phyloP scores from a whole-genome alignment of 2,329 filamentous ascomycete genomes.

The Verticillium tricorpus region DNA sequence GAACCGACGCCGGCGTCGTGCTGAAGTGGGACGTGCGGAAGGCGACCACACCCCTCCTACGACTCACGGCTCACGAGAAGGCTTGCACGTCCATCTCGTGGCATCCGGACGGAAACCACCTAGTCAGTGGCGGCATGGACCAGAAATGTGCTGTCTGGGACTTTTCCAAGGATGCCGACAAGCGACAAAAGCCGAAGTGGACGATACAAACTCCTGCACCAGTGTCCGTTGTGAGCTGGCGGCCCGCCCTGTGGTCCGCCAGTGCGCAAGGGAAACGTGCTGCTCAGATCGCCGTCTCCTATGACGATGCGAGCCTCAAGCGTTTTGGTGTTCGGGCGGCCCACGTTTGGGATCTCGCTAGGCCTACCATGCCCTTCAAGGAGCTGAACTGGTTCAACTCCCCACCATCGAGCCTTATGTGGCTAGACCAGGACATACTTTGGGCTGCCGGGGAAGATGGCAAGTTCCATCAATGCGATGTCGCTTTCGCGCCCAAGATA shows the following conservation, averaged over 20 bases:
- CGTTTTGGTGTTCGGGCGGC: conserved; percentile 53
- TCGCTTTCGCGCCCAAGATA: conserved; percentile 58
- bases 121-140: conserved; percentile 60
- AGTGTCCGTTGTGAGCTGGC: conserved; percentile 56
- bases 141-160: conserved; percentile 63
- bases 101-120: conserved; percentile 64
- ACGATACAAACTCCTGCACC: conserved; percentile 57
- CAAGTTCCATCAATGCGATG: conserved; percentile 59
- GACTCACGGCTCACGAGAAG: conserved; percentile 59
- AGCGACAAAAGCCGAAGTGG: conserved; percentile 60
- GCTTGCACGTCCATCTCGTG: conserved; percentile 57
- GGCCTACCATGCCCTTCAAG: conserved; percentile 63
- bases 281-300: conserved; percentile 58
- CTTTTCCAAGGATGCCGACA: conserved; percentile 53
- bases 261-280: conserved; percentile 55
- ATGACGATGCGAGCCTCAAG: conserved; percentile 52
- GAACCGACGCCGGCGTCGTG: conserved; percentile 57
- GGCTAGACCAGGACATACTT: conserved; percentile 60
- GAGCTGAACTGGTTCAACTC: conserved; percentile 57
- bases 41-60: conserved; percentile 45
- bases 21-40: conserved; percentile 62
- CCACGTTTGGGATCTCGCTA: conserved; percentile 65
- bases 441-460: conserved; percentile 63
- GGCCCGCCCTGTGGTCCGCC: conserved; percentile 62
- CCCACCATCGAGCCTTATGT: conserved; percentile 54